Evolutionary conservation across 2,329 filamentous ascomycete species (phyloP), one percentile per base, ranked within the genome.

Genomic region (Fusarium metavorans): DNA sequence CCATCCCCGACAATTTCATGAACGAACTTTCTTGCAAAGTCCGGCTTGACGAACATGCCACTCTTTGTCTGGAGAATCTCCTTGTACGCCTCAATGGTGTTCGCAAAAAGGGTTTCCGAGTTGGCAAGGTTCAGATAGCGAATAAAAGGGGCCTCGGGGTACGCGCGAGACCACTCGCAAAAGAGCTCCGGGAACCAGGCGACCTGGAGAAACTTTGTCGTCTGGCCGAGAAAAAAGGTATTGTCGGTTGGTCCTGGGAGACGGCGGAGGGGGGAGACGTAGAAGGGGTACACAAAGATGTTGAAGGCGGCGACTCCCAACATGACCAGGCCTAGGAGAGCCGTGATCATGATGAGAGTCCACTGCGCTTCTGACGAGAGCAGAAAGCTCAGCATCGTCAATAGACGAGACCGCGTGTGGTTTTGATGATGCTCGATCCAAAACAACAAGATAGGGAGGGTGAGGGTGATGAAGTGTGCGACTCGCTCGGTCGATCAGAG

Each of bases 231-330:
- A 45, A 87, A 73, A 54, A 82, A 79, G 45, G 80, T 74, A 39
- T 84, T 80, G 59, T 85, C 79, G 76, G 81, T 83, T 18, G 86
- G 86, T 1, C 84, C 85, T 0, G 86, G 86, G 2, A 88, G 72
- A 59, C 85, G 77, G 16, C 85, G 81, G n/a, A 87, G 77, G 0
- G 85, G 83, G 0, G 86, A 88, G 54, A 85, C 66, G 64, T 82
- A 81, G 58, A 80, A 80, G 5, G 86, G 86, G 66, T 86, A 87
- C 27, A 88, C 70, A 66, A 86, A 79, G 43, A 83, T 25, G 39
- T 70, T 74, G 63, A 77, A 76, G 34, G 34, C 52, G n/a, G 41
- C 20, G 9, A 64, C 6, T 2, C 54, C 23, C 25, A 58, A 32
- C 43, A 57, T 4, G 32, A 69, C 8, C 4, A 71, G 18, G 10